phyloP scores from a whole-genome alignment of 208 protist species.

The Tritrichomonas musculus region DNA sequence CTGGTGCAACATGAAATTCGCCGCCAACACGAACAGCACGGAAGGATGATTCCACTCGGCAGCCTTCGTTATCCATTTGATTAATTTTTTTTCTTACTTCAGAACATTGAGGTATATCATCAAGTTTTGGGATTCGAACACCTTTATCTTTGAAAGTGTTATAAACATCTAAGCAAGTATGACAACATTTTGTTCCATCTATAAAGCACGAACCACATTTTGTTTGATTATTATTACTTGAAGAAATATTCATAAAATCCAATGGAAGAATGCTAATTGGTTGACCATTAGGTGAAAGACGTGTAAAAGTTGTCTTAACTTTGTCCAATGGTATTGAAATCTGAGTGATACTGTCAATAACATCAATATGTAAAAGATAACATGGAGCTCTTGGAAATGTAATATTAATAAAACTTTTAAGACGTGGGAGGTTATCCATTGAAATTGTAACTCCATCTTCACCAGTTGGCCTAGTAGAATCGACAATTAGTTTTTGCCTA shows the following conservation, averaged over 20 bases:
- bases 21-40: not conserved
- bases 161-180: not conserved
- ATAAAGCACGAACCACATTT: not conserved
- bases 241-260: not conserved
- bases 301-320: not conserved
- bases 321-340: not conserved
- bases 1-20: not conserved
- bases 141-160: not conserved
- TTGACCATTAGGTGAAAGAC: not conserved
- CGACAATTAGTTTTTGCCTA: not conserved
- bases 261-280: not conserved
- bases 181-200: not conserved
- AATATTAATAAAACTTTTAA: not conserved
- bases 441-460: not conserved
- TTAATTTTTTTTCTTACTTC: not conserved
- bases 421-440: not conserved
- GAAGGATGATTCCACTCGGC: not conserved
- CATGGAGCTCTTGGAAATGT: conserved; percentile 12
- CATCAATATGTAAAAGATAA: not conserved
- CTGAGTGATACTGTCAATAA: not conserved
- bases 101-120: not conserved
- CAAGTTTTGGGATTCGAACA: not conserved
- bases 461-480: not conserved
- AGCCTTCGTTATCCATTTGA: not conserved
- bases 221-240: not conserved